Percentiles rank a stretch among this genome's conserved stretches.
phyloP scores from a whole-genome alignment of 2,329 filamentous ascomycete genomes.

The Ceratocystiopsis brevicomis region DNA sequence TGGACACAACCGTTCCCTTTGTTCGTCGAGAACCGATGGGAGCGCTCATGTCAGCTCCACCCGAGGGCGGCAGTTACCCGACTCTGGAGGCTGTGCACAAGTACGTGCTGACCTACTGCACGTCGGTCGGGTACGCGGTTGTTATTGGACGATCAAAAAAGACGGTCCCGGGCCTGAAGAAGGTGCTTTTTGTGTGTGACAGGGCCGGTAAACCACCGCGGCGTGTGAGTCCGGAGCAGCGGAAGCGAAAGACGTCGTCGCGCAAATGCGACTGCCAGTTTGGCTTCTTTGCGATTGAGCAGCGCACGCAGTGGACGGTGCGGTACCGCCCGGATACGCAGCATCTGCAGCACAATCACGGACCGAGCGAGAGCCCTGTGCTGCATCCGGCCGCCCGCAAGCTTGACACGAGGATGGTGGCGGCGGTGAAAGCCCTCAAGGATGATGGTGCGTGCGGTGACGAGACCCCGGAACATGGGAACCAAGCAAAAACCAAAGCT shows the following conservation, averaged over 20 bases:
- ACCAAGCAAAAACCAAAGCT: slow-evolving; percentile 13
- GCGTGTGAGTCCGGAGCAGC: slow-evolving; percentile 42
- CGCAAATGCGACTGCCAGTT: slow-evolving; percentile 50
- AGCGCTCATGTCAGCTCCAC: slow-evolving; percentile 41
- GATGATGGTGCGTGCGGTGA: slow-evolving; percentile 31
- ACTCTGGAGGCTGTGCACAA: slow-evolving; percentile 47
- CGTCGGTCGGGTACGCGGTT: slow-evolving; percentile 47
- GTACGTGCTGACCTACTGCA: slow-evolving; percentile 44
- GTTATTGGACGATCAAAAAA: slow-evolving; percentile 51
- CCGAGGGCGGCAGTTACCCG: slow-evolving; percentile 43
- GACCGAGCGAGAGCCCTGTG: slow-evolving; percentile 46
- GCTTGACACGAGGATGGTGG: slow-evolving; percentile 48
- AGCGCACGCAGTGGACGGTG: slow-evolving; percentile 47
- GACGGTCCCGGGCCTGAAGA: slow-evolving; percentile 46
- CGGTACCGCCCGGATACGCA: slow-evolving; percentile 40
- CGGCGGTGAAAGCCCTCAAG: slow-evolving; percentile 45
- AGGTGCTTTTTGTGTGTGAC: slow-evolving; percentile 49
- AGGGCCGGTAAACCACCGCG: slow-evolving; percentile 43
- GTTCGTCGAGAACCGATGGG: slow-evolving; percentile 37
- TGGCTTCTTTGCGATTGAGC: slow-evolving; percentile 51
- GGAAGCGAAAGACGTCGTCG: slow-evolving; percentile 48
- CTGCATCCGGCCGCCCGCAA: slow-evolving; percentile 47
- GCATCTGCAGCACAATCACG: slow-evolving; percentile 44
- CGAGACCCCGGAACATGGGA: too few species aligned
- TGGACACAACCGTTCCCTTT: slow-evolving; percentile 20